Evolutionary conservation across 306 rosid genomes (phyloP).

Genomic region (Sindora glabra): DNA sequence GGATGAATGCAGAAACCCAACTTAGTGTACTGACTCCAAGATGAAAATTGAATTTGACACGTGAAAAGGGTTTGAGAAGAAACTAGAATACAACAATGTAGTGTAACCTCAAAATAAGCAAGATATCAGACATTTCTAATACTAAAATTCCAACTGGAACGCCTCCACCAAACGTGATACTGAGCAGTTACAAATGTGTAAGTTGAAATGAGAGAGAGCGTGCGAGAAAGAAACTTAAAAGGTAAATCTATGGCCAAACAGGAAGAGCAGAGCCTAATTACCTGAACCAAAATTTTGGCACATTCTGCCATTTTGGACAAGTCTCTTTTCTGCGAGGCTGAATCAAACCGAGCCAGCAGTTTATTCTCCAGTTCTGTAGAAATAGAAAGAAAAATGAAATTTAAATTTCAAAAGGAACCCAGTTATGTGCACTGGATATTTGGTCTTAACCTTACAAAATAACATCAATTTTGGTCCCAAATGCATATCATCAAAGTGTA

Average conservation of each 20-base stretch:
- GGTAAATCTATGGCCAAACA: background rate
- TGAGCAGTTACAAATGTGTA: background rate
- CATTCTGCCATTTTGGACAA: slow-evolving; percentile 95
- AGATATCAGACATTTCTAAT: background rate
- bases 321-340: slow-evolving; percentile 86
- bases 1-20: background rate
- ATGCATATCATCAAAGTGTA: background rate
- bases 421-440: background rate
- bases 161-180: background rate
- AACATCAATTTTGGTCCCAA: slow-evolving; percentile 2
- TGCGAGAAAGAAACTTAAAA: background rate
- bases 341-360: slow-evolving; percentile 88
- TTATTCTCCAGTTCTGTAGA: slow-evolving; percentile 93
- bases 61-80: background rate
- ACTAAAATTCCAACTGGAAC: background rate
- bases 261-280: slow-evolving; percentile 24
- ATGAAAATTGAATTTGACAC: background rate
- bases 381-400: slow-evolving; percentile 3
- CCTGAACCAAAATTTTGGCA: slow-evolving; percentile 96
- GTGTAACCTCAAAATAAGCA: background rate
- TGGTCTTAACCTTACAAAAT: slow-evolving; percentile 11
- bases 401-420: slow-evolving; percentile 6
- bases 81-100: background rate
- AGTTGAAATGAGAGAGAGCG: background rate
- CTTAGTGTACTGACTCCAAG: background rate